Base-by-base conservation (phyloP, 352 stramenopile species). In the Achlya hypogyna region DNA sequence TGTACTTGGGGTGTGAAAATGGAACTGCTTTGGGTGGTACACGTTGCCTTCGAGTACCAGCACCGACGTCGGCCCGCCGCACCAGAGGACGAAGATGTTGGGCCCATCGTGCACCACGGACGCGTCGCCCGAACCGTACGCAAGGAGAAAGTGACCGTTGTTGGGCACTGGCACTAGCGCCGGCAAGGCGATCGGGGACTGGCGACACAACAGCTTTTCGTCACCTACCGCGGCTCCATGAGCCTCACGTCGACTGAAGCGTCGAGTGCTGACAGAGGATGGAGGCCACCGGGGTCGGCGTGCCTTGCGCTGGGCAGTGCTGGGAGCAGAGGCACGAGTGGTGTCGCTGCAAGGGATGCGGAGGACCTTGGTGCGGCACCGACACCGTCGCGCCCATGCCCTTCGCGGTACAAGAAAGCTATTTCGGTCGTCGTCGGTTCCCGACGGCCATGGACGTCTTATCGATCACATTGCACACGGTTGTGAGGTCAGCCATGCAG, bases 1-100 rank as follows among this genome's bases (percentile, higher is more conserved):
- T 14, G 6, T 42, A 5, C 71, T 77, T 16, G 76, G 73, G 52
- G 72, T 60, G 69, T 84, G 76, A 49, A 75, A 70, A 66, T 84
- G 75, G 51, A 81, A 77, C 43, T 74, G 71, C 34, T 72, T 52
- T 18, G 69, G 40, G 34, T 60, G 23, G 56, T 65, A 76, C 34
- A 56, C 32, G 47, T 72, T 74, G 29, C 49, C 68, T 4, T 62
- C 49, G 56, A 76, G 66, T 40, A n/a, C 63, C 32, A 76, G 31
- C 20, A 67, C 6, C 31, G 60, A 58, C 20, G 18, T 25, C 16
- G 16, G 5, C 5, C 51, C 60, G 20, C 20, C 60, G 5, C 10
- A 40, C 42, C 60, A 67, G 16, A 20, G 18, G 18, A 29, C n/a
- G 12, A 51, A 34, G 54, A 64, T 47, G 2, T 35, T 64, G 54